Percentiles rank a stretch among this genome's conserved stretches.
Conservation (phyloP, 2,329 filamentous ascomycete genomes). For the Metarhizium humberi region DNA sequence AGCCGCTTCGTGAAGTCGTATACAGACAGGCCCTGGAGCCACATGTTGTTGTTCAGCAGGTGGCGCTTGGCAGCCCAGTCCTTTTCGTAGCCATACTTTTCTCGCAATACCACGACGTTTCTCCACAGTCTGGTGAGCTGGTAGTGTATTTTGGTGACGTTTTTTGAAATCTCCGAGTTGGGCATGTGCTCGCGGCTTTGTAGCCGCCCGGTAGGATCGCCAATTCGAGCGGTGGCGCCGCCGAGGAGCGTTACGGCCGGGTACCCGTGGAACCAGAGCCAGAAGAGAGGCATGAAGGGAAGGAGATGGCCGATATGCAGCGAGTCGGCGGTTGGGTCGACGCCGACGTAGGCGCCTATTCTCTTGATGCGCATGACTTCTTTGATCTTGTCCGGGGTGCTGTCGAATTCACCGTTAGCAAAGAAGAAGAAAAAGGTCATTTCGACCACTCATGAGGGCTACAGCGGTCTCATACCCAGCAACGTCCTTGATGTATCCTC, state of each 20-base stretch:
- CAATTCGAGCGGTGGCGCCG: slow-evolving; percentile 67
- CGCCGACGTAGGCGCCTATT: slow-evolving; percentile 68
- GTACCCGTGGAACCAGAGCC: slow-evolving; percentile 72
- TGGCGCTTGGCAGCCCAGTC: slow-evolving; percentile 58
- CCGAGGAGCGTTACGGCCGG: slow-evolving; percentile 59
- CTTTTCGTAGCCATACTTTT: slow-evolving; percentile 53
- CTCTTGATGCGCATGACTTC: slow-evolving; percentile 55
- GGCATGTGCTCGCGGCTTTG: slow-evolving; percentile 47
- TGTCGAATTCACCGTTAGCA: slow-evolving; percentile 10
- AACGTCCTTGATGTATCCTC: slow-evolving; percentile 65
- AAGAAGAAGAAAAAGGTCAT: neutral
- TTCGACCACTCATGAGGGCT: neutral
- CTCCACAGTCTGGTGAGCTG: slow-evolving; percentile 65
- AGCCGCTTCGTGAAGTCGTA: slow-evolving; percentile 68
- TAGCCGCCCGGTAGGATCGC: slow-evolving; percentile 66
- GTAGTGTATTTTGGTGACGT: slow-evolving; percentile 57
- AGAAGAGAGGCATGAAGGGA: slow-evolving; percentile 75
- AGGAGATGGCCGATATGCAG: slow-evolving; percentile 74
- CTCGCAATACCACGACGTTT: slow-evolving; percentile 59
- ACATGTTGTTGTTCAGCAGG: slow-evolving; percentile 72
- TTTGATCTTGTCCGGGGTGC: slow-evolving; percentile 44
- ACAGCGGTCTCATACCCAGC: slow-evolving; percentile 48
- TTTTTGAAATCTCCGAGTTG: slow-evolving; percentile 46
- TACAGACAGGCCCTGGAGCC: slow-evolving; percentile 66
- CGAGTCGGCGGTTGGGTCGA: slow-evolving; percentile 73